Conservation (phyloP, 2,329 filamentous ascomycete genomes). For the Fulvia fulva region DNA sequence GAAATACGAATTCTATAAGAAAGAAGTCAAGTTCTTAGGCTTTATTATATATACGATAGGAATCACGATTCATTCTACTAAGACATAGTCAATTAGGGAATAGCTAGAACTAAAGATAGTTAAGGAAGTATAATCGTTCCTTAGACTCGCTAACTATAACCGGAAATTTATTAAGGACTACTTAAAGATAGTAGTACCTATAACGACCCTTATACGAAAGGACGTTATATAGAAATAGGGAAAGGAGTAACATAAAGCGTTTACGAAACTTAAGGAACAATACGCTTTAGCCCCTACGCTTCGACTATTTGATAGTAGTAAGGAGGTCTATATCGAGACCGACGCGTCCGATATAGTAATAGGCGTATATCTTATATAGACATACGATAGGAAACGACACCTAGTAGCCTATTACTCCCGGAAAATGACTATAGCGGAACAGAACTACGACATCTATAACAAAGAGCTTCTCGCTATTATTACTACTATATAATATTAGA, state of each 20-base stretch:
- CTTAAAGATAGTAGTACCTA: neutral
- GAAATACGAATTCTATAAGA: constrained; percentile 31
- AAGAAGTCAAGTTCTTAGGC: constrained; percentile 30
- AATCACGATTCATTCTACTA: constrained; percentile 28
- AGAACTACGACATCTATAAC: too few relatives aligned
- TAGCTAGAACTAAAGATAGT: too few relatives aligned
- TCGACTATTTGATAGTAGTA: neutral
- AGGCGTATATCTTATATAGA: constrained; percentile 7
- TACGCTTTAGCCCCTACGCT: neutral
- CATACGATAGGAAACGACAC: constrained; percentile 7
- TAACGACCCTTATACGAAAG: neutral
- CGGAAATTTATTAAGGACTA: neutral
- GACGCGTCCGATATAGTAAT: too few relatives aligned
- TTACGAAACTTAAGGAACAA: neutral
- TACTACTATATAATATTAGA: too few relatives aligned
- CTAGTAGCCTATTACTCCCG: too few relatives aligned
- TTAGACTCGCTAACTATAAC: constrained; percentile 9
- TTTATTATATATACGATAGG: constrained; percentile 28
- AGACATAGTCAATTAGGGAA: constrained; percentile 26
- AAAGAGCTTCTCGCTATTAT: too few relatives aligned
- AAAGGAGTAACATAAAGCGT: neutral
- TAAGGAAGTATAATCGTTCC: constrained; percentile 24
- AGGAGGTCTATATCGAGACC: too few relatives aligned
- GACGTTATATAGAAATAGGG: neutral
- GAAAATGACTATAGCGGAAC: too few relatives aligned